Evolutionary conservation across 2,329 filamentous ascomycete species (phyloP).

Genomic region (Xylariaceae sp.): DNA sequence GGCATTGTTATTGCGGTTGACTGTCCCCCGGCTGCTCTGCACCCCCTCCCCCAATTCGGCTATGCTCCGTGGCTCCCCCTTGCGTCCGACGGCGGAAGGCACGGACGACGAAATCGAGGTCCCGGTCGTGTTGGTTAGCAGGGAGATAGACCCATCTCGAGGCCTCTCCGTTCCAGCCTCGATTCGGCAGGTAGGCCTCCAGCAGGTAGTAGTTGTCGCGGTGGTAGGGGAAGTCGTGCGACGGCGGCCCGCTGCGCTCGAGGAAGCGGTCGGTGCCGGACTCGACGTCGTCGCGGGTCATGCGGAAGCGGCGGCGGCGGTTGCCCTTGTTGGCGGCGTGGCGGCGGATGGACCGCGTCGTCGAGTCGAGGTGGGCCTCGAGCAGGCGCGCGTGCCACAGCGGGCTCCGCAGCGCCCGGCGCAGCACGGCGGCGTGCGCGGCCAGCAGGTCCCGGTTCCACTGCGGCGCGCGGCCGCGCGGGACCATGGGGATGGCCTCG

Average conservation of each 20-base stretch:
- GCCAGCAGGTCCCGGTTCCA: slow-evolving; percentile 43
- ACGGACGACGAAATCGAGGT: too few relatives aligned
- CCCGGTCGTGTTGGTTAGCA: slow-evolving; percentile 30
- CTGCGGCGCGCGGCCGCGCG: slow-evolving; percentile 35
- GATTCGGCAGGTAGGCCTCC: slow-evolving; percentile 48
- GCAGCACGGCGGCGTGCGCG: slow-evolving; percentile 35
- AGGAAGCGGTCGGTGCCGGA: slow-evolving; percentile 44
- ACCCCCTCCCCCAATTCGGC: too few relatives aligned
- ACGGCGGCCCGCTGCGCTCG: slow-evolving; percentile 40
- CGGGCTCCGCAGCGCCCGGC: slow-evolving; percentile 36
- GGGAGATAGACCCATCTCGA: slow-evolving; percentile 42
- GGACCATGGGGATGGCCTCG: slow-evolving; percentile 44
- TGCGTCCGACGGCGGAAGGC: too few relatives aligned
- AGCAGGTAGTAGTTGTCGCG: slow-evolving; percentile 54
- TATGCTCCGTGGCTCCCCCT: too few relatives aligned
- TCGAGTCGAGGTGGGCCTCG: slow-evolving; percentile 39
- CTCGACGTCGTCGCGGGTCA: slow-evolving; percentile 37
- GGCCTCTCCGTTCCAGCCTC: slow-evolving; percentile 41
- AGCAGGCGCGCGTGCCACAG: slow-evolving; percentile 44
- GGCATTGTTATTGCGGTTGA: too few relatives aligned
- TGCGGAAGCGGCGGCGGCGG: slow-evolving; percentile 33
- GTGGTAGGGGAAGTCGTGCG: slow-evolving; percentile 44
- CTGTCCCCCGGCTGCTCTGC: too few relatives aligned
- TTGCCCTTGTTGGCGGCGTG: slow-evolving; percentile 44
- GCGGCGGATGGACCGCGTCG: slow-evolving; percentile 34